phyloP scores from a whole-genome alignment of 176 grass and related monocot species.

The Bolboschoenus planiculmis region DNA sequence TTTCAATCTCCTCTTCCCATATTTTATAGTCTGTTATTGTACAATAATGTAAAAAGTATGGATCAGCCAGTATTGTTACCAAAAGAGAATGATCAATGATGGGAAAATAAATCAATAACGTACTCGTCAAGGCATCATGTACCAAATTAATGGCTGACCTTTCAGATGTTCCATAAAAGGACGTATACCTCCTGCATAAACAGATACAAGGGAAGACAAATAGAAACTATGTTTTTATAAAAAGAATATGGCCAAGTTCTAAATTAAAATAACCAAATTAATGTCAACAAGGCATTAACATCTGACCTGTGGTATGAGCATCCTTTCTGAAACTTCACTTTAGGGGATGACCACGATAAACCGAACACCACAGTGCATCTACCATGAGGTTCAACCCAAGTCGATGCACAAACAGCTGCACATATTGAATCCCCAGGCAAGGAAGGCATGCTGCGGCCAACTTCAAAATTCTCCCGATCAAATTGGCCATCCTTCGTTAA shows the following conservation, averaged over 20 bases:
- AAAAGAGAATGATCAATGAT: slow-evolving; percentile 14
- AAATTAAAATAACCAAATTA: slow-evolving; percentile 14
- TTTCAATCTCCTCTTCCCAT: slow-evolving; percentile 99
- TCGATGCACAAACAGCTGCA: slow-evolving; percentile 81
- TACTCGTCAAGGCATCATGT: slow-evolving; percentile 97
- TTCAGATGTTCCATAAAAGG: slow-evolving; percentile 95
- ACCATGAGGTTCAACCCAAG: slow-evolving; percentile 92
- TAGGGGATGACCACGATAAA: slow-evolving; percentile 86
- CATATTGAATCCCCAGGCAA: slow-evolving; percentile 57
- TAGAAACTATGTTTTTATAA: neutral
- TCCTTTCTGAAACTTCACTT: slow-evolving; percentile 98
- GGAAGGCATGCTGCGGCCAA: slow-evolving; percentile 62
- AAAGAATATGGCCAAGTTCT: neutral
- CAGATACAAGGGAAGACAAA: neutral
- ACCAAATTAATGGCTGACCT: slow-evolving; percentile 77
- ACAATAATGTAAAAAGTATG: slow-evolving; percentile 9
- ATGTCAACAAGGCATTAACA: neutral
- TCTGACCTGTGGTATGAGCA: slow-evolving; percentile 81
- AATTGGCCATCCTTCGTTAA: slow-evolving; percentile 62
- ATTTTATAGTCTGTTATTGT: slow-evolving; percentile 55
- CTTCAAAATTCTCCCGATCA: slow-evolving; percentile 51
- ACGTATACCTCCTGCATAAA: slow-evolving; percentile 81
- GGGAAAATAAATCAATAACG: slow-evolving; percentile 24
- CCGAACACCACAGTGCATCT: slow-evolving; percentile 83
- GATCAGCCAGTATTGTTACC: neutral